Evolutionary conservation across 2,329 filamentous ascomycete genomes (phyloP).

Genomic region (Penicillium aurantiogriseum): DNA sequence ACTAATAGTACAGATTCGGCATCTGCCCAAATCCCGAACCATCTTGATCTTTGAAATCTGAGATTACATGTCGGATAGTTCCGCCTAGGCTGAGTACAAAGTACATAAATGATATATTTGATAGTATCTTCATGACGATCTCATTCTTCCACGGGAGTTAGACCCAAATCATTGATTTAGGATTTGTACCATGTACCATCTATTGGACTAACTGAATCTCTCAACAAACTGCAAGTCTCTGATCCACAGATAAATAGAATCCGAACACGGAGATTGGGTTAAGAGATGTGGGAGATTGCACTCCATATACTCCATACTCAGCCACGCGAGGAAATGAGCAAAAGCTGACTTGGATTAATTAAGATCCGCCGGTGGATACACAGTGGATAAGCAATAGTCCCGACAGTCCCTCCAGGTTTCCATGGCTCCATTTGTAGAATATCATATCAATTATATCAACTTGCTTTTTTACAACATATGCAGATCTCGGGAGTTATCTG

Average conservation of each 20-base stretch:
- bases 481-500: neutral
- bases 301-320: neutral
- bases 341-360: conserved; percentile 14
- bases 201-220: neutral
- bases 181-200: neutral
- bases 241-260: conserved; percentile 6
- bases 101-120: neutral
- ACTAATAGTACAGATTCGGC: conserved; percentile 9
- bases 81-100: neutral
- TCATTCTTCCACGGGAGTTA: neutral
- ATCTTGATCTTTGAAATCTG: neutral
- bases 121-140: neutral
- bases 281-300: neutral
- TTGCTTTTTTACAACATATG: too few species aligned
- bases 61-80: neutral
- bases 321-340: conserved; percentile 12
- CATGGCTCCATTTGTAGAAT: conserved; percentile 13
- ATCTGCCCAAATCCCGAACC: conserved; percentile 22
- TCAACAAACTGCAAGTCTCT: neutral
- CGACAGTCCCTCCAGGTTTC: conserved; percentile 20
- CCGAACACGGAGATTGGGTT: conserved; percentile 5
- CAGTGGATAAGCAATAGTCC: conserved; percentile 20
- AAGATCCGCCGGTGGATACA: conserved; percentile 22
- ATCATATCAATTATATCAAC: neutral
- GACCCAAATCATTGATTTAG: neutral